Evolutionary conservation across 495 filamentous ascomycete species (phyloP).

Genomic region (Trichoderma erinaceum): DNA sequence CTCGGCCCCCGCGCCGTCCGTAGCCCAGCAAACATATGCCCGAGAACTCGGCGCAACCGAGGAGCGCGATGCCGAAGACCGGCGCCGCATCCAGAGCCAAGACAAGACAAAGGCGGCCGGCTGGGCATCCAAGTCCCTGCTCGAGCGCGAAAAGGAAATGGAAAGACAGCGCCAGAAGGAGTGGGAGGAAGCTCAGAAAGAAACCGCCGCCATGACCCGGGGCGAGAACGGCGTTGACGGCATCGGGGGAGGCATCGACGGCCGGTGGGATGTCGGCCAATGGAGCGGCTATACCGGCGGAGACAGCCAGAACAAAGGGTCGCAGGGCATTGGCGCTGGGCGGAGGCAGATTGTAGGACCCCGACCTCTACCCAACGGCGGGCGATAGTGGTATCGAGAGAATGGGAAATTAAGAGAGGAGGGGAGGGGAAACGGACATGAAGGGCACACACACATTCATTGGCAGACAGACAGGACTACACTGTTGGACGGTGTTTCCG

Average conservation of each 20-base stretch:
- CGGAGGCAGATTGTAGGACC: slow-evolving; percentile 76
- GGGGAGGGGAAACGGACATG: background rate
- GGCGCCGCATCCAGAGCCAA: slow-evolving; percentile 56
- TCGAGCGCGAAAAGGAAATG: slow-evolving; percentile 94
- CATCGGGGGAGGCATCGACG: slow-evolving; percentile 50
- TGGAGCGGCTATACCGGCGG: slow-evolving; percentile 78
- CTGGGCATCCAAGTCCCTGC: slow-evolving; percentile 72
- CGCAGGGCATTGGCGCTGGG: slow-evolving; percentile 63
- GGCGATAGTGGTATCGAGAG: background rate
- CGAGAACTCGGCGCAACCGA: slow-evolving; percentile 51
- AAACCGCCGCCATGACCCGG: slow-evolving; percentile 52
- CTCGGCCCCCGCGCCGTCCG: slow-evolving; percentile 30
- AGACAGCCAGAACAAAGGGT: slow-evolving; percentile 72
- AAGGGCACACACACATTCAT: background rate
- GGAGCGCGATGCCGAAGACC: slow-evolving; percentile 65
- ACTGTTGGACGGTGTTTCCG: background rate
- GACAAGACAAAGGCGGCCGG: slow-evolving; percentile 66
- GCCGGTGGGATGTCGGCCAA: slow-evolving; percentile 81
- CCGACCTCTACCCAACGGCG: slow-evolving; percentile 49
- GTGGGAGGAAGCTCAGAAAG: slow-evolving; percentile 89
- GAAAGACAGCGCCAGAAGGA: slow-evolving; percentile 89
- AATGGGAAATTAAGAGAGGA: background rate
- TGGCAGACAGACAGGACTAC: background rate
- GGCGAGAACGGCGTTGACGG: slow-evolving; percentile 45
- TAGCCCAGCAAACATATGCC: slow-evolving; percentile 46